Percentiles rank a stretch among this genome's conserved stretches.
Conservation (phyloP, 2,329 filamentous ascomycete species). For the Tolypocladium tundrense region DNA sequence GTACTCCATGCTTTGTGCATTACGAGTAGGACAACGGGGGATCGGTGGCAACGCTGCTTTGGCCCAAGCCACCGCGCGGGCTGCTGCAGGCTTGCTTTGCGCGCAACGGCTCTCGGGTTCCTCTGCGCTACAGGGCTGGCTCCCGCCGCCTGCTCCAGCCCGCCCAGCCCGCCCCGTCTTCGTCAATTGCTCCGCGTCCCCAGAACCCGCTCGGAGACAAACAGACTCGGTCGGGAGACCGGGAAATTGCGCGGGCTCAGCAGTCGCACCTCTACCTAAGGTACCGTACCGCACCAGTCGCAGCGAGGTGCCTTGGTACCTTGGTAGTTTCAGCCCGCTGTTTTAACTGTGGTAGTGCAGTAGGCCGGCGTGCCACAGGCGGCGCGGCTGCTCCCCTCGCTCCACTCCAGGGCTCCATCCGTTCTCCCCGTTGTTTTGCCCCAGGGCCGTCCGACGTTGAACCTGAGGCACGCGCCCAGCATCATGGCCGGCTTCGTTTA, state of each 20-base stretch:
- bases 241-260: neutral
- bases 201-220: neutral
- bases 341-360: neutral
- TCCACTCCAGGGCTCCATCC: neutral
- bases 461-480: neutral
- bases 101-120: neutral
- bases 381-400: neutral
- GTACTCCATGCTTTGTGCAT: too few species aligned
- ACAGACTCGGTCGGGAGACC: neutral
- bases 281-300: neutral
- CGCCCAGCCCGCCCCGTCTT: neutral
- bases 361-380: neutral
- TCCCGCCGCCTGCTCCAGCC: neutral
- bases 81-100: neutral
- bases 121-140: neutral
- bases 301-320: neutral
- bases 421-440: too few species aligned
- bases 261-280: neutral
- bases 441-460: neutral
- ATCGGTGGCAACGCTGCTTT: too few species aligned
- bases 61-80: too few species aligned
- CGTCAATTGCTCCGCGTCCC: neutral
- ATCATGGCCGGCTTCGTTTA: neutral
- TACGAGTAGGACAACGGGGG: too few species aligned
- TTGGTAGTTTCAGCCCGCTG: neutral